phyloP scores from a whole-genome alignment of 148 eudicot species.

The Pouteria glomerata region DNA sequence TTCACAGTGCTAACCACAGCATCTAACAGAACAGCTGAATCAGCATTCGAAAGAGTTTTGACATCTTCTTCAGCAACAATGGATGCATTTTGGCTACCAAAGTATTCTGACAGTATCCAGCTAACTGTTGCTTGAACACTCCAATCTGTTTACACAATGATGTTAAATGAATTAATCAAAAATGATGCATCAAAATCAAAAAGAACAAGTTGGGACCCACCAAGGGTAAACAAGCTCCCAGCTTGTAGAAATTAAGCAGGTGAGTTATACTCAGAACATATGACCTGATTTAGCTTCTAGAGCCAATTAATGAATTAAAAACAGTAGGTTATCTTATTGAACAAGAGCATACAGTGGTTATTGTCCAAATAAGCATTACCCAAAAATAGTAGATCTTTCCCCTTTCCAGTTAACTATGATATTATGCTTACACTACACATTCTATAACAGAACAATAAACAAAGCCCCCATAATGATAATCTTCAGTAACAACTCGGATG shows the following conservation, averaged over 20 bases:
- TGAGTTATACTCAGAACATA: neutral
- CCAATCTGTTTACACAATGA: conserved; percentile 67
- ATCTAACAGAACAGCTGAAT: conserved; percentile 46
- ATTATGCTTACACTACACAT: neutral
- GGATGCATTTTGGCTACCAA: conserved; percentile 66
- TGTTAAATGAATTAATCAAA: neutral
- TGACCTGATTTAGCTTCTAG: neutral
- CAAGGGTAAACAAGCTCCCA: neutral
- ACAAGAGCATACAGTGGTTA: neutral
- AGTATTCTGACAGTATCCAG: conserved; percentile 58
- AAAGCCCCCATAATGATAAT: neutral
- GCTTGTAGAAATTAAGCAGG: neutral
- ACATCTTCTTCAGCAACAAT: conserved; percentile 96
- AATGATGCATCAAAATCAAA: no score
- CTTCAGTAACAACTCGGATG: neutral
- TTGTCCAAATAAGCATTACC: neutral
- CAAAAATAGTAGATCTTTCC: neutral
- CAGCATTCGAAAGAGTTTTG: conserved; percentile 50
- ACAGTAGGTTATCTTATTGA: neutral
- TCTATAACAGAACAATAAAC: neutral
- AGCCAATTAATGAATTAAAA: neutral
- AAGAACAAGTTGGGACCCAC: no score
- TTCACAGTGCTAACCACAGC: conserved; percentile 72
- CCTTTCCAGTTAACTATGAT: neutral
- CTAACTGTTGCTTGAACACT: conserved; percentile 94